A percentile compares a stretch with the other conserved stretches of the same genome.
These are phyloP conservation scores for Pseudocercospora fuligena DNA, from an alignment of 2,329 filamentous ascomycete genomes.

Conservation along the genomic window DNA sequence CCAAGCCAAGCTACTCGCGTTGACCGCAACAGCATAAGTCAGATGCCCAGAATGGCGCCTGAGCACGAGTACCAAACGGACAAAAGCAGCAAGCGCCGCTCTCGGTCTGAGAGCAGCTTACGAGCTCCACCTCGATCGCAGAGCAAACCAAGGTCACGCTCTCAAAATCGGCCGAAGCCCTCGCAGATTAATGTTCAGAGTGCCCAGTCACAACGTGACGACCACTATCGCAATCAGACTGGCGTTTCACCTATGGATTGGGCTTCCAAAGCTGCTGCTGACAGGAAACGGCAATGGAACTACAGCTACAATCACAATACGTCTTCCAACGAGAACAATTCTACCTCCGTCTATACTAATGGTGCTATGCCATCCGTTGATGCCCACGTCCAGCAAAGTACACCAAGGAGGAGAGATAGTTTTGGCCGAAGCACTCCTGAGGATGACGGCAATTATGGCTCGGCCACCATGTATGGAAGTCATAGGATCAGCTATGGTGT, in stretches of 20 bases:
- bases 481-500: conserved; percentile 5
- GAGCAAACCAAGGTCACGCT: background rate
- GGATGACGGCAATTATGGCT: background rate
- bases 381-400: conserved; percentile 2
- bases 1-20: background rate
- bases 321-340: background rate
- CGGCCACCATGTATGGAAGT: background rate
- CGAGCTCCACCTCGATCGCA: background rate
- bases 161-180: background rate
- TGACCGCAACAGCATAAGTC: background rate
- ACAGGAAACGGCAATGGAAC: conserved; percentile 6
- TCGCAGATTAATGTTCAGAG: background rate
- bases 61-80: background rate
- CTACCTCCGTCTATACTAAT: background rate
- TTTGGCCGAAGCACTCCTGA: background rate
- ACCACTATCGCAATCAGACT: background rate
- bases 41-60: background rate
- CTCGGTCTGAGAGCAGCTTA: background rate
- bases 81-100: background rate
- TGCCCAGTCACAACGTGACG: background rate
- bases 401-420: background rate
- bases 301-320: background rate
- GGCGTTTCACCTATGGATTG: conserved; percentile 2
- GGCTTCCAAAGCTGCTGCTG: background rate
- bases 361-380: background rate